Base-by-base conservation (phyloP, 768 basidiomycete genomes). In the Porphyrellus cyaneotinctus region DNA sequence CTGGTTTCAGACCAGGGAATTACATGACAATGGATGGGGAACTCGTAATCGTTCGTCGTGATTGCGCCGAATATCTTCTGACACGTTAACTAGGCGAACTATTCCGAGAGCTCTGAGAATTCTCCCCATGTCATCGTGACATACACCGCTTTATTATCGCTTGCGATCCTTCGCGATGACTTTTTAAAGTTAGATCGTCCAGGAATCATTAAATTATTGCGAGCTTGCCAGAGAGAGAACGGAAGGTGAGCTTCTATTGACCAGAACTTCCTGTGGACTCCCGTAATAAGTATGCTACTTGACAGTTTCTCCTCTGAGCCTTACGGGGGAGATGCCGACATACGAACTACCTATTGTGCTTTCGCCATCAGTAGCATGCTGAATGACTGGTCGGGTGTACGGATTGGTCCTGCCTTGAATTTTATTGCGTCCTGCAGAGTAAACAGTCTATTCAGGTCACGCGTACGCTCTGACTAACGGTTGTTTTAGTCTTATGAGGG, bases 121-220 rank as follows among this genome's bases (percentile, higher is more conserved):
- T 77, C 80, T 17, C 88, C 91, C 1, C 88, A 97, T 67, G 74
- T 97, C 15, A 91, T 97, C 49, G 90, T 93, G 80, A 94, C 95
- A 9, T 99, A 98, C 63, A 91, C 93, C 1, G 91, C 94, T 0
- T 66, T 99, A 12, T 72, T 97, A 5, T 79, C 82, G 0, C 84
- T 99, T 12, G 82, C 87, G 0, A 86, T 97, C 56, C 77, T 99
- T 23, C 79, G 88, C n/a, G 95, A 97, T 63, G 84, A 91, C 58
- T 87, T 95, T 61, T 69, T 79, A 31, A 74, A 72, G 49, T 73
- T 99, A 22, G 81, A 97, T 61, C 78, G 85, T 26, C 35, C 70
- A 15, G 91, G 87, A 0, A 70, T 97, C n/a, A 57, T 83, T 14
- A 64, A 60, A 18, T 87, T 95, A 55, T 62, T 99, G 8, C 74